A percentile compares a stretch with the other conserved stretches of the same genome.
Evolutionary conservation across 192 early-diverging fungal species (phyloP).

Genomic region (Coemansia brasiliensis): DNA sequence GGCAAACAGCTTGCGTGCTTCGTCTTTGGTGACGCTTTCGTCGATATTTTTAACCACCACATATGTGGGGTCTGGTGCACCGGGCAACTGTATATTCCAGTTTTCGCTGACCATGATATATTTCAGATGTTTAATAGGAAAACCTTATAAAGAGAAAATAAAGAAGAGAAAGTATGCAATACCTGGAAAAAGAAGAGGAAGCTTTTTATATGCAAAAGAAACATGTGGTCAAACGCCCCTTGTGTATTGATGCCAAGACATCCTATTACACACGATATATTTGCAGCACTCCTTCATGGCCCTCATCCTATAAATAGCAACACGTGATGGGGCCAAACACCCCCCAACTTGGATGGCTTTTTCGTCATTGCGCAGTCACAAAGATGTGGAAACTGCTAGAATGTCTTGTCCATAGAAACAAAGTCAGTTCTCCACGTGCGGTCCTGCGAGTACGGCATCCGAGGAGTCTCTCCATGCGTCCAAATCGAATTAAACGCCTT

Average conservation of each 20-base stretch:
- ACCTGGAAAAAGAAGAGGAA: neutral
- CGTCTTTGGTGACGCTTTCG: slow-evolving; percentile 23
- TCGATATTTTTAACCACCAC: slow-evolving; percentile 34
- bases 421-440: slow-evolving; percentile 42
- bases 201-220: neutral
- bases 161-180: neutral
- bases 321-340: too few species aligned
- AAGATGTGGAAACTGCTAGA: slow-evolving; percentile 1
- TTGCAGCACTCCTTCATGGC: neutral
- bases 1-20: slow-evolving; percentile 35
- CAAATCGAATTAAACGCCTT: slow-evolving; percentile 78
- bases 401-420: slow-evolving; percentile 29
- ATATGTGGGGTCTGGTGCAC: slow-evolving; percentile 22
- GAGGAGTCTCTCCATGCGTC: slow-evolving; percentile 75
- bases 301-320: too few species aligned
- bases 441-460: slow-evolving; percentile 44
- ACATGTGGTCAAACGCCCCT: slow-evolving; percentile 6
- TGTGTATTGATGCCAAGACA: slow-evolving; percentile 2
- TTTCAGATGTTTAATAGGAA: neutral
- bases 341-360: neutral
- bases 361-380: neutral
- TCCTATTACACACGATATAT: too few species aligned
- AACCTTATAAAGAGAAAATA: slow-evolving; percentile 7
- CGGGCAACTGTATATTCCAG: slow-evolving; percentile 33
- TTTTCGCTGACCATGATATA: slow-evolving; percentile 25